Evolutionary conservation across 1,139 yeast genomes (phyloP).

Genomic region (Kluyveromyces sp.): DNA sequence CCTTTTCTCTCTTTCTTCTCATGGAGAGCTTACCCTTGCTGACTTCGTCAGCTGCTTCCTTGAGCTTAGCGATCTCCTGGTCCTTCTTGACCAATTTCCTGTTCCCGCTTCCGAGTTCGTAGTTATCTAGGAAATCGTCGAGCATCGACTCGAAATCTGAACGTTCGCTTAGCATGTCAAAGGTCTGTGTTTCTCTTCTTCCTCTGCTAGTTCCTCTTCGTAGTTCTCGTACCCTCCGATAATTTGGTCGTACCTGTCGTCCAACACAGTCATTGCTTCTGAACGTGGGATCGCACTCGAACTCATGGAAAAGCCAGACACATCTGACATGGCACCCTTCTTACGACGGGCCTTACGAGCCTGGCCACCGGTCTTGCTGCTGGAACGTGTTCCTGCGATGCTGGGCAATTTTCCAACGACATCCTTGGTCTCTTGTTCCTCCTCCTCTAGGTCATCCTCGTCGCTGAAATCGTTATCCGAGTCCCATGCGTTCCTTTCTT

Average conservation of each 20-base stretch:
- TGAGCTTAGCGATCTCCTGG: slow-evolving; percentile 44
- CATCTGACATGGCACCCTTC: slow-evolving; percentile 85
- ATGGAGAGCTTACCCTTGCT: slow-evolving; percentile 56
- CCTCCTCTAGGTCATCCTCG: slow-evolving; percentile 50
- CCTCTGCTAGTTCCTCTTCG: slow-evolving; percentile 44
- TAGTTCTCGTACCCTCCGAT: slow-evolving; percentile 58
- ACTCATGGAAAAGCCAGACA: slow-evolving; percentile 88
- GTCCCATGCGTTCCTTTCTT: slow-evolving; percentile 39
- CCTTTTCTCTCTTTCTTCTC: slow-evolving; percentile 38
- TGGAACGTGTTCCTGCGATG: slow-evolving; percentile 17
- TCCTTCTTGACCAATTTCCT: slow-evolving; percentile 67
- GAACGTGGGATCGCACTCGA: slow-evolving; percentile 87
- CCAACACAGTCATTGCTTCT: slow-evolving; percentile 80
- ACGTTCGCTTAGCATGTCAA: slow-evolving; percentile 70
- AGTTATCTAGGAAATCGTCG: slow-evolving; percentile 89
- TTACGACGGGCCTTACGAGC: slow-evolving; percentile 60
- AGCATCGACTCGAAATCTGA: slow-evolving; percentile 73
- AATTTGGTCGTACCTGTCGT: slow-evolving; percentile 79
- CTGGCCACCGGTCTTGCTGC: slow-evolving; percentile 25
- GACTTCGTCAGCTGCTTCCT: slow-evolving; percentile 62
- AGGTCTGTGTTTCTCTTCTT: slow-evolving; percentile 53
- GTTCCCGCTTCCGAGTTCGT: slow-evolving; percentile 76
- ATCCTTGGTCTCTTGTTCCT: slow-evolving; percentile 24
- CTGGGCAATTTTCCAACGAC: slow-evolving; percentile 41
- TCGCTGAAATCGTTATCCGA: slow-evolving; percentile 49